Evolutionary conservation across 441 rosid species (phyloP), one percentile per base, ranked within the genome.

Genomic region (Mallotus repandus): DNA sequence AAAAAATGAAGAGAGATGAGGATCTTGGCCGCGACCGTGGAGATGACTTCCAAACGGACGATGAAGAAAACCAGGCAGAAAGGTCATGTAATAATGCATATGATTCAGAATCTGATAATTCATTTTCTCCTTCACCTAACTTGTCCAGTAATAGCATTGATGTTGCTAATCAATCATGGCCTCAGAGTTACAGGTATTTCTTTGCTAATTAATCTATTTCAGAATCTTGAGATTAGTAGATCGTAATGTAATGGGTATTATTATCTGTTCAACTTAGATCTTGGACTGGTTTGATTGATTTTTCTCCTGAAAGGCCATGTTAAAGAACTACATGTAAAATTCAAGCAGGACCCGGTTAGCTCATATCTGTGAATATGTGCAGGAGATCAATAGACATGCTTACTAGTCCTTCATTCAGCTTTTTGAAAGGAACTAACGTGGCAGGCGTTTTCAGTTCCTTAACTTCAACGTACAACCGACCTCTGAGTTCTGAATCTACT

Each of bases 381-480:
- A 94, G 97, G 87, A 75, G 77, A 70, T 91, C 99, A 19, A 84
- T 91, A 85, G 96, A 89, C 77, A 77, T 91, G 86, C 73, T 86
- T 25, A 79, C 84, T 19, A 79, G 85, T 57, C 89, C 89, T 32
- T 68, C 89, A 4, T 45, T 86, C 52, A 83, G 83, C 77, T 82
- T 84, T 81, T 60, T 84, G 63, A 84, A 58, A 66, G 84, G 78
- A 57, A 45, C 73, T 48, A 50, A 72, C 63, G 75, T 76, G 18
- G 32, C 68, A 25, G 84, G 80, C 74, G 71, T 81, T 10, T 63
- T 74, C 64, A 74, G 80, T 61, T 78, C 82, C 48, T 67, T 66
- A 35, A 76, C 87, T 70, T 80, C 86, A 43, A 57, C 75, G 2
- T 69, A 41, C 59, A 81, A 73, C 81, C 83, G 84, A 82, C 75